Evolutionary conservation across 805 yeast genomes (phyloP).

Genomic region (Vanderwaltozyma verrucispora): DNA sequence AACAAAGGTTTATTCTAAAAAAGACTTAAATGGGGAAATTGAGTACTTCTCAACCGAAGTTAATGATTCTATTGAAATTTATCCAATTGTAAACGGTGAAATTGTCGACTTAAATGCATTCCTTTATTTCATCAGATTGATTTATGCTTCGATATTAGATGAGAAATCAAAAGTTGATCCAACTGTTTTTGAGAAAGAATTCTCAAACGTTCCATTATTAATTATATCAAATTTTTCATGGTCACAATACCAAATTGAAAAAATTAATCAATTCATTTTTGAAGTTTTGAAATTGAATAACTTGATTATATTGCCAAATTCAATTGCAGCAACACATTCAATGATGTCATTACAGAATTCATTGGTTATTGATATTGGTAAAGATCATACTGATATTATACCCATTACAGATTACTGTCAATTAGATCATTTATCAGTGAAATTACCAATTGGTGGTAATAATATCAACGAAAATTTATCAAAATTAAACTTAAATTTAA

Average conservation of each 20-base stretch:
- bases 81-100: conserved; percentile 55
- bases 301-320: conserved; percentile 55
- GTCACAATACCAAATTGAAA: conserved; percentile 59
- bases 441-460: conserved; percentile 51
- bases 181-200: conserved; percentile 21
- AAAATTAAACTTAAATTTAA: conserved; percentile 47
- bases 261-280: conserved; percentile 61
- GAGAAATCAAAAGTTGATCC: conserved; percentile 15
- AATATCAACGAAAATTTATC: conserved; percentile 46
- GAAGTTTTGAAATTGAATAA: conserved; percentile 66
- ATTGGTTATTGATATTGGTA: conserved; percentile 73
- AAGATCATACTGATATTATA: conserved; percentile 59
- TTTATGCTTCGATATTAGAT: conserved; percentile 37
- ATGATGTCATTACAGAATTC: conserved; percentile 56
- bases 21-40: conserved; percentile 23
- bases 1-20: conserved; percentile 54
- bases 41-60: conserved; percentile 24
- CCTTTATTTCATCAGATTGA: conserved; percentile 42
- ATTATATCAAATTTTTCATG: conserved; percentile 58
- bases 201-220: conserved; percentile 53
- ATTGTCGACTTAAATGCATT: conserved; percentile 64
- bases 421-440: conserved; percentile 42
- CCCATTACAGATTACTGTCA: conserved; percentile 71
- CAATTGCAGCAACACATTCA: conserved; percentile 66
- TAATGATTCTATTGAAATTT: conserved; percentile 32